Evolutionary conservation across 75 land plant species (phyloP).

Genomic region (Picea sitchensis): DNA sequence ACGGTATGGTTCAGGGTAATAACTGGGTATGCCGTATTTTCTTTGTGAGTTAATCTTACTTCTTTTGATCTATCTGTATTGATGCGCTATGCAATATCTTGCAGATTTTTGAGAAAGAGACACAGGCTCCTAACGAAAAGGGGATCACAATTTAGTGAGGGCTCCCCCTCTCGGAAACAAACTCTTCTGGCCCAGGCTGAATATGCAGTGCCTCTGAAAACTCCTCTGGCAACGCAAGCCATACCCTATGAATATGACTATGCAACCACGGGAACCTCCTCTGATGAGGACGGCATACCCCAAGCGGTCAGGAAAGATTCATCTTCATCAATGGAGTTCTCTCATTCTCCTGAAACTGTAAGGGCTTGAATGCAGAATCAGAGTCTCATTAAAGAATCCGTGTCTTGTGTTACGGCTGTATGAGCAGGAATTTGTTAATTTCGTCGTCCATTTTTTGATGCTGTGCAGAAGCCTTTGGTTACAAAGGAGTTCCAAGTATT

Average conservation of each 20-base stretch:
- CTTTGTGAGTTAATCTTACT: neutral
- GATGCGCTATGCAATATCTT: neutral
- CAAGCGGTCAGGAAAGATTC: neutral
- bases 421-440: neutral
- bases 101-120: conserved; percentile 1
- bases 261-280: neutral
- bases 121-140: neutral
- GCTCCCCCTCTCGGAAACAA: neutral
- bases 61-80: no score
- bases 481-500: conserved; percentile 6
- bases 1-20: neutral
- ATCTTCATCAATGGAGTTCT: neutral
- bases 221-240: neutral
- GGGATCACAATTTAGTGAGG: neutral
- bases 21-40: neutral
- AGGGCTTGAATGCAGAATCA: neutral
- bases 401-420: neutral
- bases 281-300: neutral
- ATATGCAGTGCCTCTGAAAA: neutral
- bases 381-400: neutral
- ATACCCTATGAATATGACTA: neutral
- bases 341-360: neutral
- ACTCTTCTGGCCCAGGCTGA: neutral
- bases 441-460: neutral
- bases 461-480: neutral